phyloP scores from a whole-genome alignment of 306 rosid genomes.

The Clitoria ternatea region DNA sequence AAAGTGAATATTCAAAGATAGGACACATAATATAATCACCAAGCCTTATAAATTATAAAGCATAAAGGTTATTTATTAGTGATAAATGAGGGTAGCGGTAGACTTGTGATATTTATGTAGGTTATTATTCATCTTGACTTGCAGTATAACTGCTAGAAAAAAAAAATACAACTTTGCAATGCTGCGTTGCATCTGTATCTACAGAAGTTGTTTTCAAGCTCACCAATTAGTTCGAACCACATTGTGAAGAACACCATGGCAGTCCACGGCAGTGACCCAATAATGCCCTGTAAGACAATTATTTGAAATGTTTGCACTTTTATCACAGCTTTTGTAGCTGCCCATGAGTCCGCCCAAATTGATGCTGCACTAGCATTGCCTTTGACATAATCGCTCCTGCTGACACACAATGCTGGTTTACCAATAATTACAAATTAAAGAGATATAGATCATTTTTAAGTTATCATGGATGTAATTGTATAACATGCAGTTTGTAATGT shows the following conservation, averaged over 20 bases:
- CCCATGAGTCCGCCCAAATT: slow-evolving; percentile 74
- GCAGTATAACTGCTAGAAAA: not conserved
- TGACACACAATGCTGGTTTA: slow-evolving; percentile 23
- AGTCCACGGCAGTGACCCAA: slow-evolving; percentile 98
- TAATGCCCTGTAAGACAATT: slow-evolving; percentile 83
- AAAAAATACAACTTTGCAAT: not conserved
- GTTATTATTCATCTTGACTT: not conserved
- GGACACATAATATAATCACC: not conserved
- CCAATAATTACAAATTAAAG: slow-evolving; percentile 16
- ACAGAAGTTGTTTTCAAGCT: slow-evolving; percentile 19
- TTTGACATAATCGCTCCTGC: slow-evolving; percentile 51
- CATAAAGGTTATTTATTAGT: too few relatives aligned
- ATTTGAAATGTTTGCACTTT: slow-evolving; percentile 84
- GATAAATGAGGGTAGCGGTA: too few relatives aligned
- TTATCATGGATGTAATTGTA: too few relatives aligned
- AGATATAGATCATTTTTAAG: not conserved
- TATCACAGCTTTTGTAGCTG: slow-evolving; percentile 68
- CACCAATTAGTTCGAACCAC: slow-evolving; percentile 98
- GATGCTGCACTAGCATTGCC: slow-evolving; percentile 48
- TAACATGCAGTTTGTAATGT: slow-evolving; percentile 8
- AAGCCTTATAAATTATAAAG: not conserved
- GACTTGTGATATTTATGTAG: not conserved
- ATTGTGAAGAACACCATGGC: slow-evolving; percentile 99
- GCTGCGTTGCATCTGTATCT: slow-evolving; percentile 3
- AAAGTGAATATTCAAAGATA: not conserved